These are phyloP conservation scores for Pluteus cervinus DNA, from an alignment of 768 basidiomycete species.

Conservation along the genomic window DNA sequence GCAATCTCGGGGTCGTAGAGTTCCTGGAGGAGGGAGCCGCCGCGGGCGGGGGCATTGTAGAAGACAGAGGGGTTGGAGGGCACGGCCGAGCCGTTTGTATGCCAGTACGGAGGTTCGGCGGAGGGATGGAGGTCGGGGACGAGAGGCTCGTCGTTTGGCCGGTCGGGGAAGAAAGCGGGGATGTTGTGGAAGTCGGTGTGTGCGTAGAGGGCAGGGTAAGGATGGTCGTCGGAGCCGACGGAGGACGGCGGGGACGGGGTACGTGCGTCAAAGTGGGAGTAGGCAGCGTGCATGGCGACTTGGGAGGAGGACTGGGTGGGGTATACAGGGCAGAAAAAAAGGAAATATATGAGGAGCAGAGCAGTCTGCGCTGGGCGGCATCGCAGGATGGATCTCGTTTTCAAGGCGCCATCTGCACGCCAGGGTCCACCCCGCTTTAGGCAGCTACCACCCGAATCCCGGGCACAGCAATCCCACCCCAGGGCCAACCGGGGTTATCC, in stretches of 20 bases:
- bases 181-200: conserved; percentile 47
- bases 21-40: conserved; percentile 61
- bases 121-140: conserved; percentile 33
- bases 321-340: no score
- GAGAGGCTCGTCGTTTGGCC: conserved; percentile 3
- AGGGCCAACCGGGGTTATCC: conserved; percentile 16
- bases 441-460: not conserved
- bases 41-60: conserved; percentile 24
- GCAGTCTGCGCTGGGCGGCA: no score
- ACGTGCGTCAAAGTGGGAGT: conserved; percentile 63
- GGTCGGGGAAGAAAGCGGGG: conserved; percentile 39
- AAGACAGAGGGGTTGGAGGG: conserved; percentile 23
- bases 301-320: conserved; percentile 9
- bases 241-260: conserved; percentile 75
- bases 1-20: conserved; percentile 59
- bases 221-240: conserved; percentile 28
- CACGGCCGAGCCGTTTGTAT: conserved; percentile 16
- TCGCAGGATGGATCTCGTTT: no score
- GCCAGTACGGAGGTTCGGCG: conserved; percentile 27
- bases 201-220: conserved; percentile 17
- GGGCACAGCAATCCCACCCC: not conserved
- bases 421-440: not conserved
- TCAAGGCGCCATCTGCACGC: not conserved
- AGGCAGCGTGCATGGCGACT: no score
- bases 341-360: no score